phyloP scores from a whole-genome alignment of 2,329 filamentous ascomycete species.

The Colletotrichum cereale region DNA sequence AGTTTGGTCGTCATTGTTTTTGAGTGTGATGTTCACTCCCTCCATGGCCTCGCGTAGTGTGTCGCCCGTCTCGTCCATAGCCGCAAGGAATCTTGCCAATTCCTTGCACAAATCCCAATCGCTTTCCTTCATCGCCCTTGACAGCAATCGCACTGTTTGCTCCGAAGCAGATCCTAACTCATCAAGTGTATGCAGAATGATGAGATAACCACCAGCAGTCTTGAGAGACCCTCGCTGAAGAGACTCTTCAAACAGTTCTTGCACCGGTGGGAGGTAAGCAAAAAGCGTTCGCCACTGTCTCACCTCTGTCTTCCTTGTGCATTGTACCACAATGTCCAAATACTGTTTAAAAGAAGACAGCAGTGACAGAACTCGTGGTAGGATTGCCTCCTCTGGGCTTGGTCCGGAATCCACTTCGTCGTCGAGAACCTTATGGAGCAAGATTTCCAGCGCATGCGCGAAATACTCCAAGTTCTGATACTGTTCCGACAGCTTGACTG shows the following conservation, averaged over 20 bases:
- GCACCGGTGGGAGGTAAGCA: slow-evolving; percentile 87
- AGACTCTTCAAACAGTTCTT: slow-evolving; percentile 93
- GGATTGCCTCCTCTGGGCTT: slow-evolving; percentile 71
- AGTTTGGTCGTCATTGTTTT: slow-evolving; percentile 33
- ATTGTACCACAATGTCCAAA: slow-evolving; percentile 95
- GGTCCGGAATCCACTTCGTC: slow-evolving; percentile 86
- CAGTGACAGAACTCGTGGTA: slow-evolving; percentile 73
- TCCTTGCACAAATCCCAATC: slow-evolving; percentile 98
- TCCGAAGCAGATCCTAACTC: slow-evolving; percentile 77
- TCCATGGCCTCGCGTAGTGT: slow-evolving; percentile 81
- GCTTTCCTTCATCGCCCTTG: slow-evolving; percentile 82
- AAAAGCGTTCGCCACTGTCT: slow-evolving; percentile 96
- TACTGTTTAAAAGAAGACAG: slow-evolving; percentile 85
- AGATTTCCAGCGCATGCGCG: slow-evolving; percentile 89
- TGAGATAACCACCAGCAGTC: slow-evolving; percentile 95
- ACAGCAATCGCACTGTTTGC: slow-evolving; percentile 84
- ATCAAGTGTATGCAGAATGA: slow-evolving; percentile 88
- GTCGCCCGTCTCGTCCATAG: slow-evolving; percentile 87
- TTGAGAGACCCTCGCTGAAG: slow-evolving; percentile 87
- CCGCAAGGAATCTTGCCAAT: slow-evolving; percentile 92
- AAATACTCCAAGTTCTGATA: slow-evolving; percentile 93
- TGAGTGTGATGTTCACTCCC: slow-evolving; percentile 63
- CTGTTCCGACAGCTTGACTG: slow-evolving; percentile 83
- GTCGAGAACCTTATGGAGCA: slow-evolving; percentile 93
- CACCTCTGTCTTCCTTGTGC: slow-evolving; percentile 96